phyloP scores from a whole-genome alignment of 2,329 filamentous ascomycete species.

The Apiospora hydei region DNA sequence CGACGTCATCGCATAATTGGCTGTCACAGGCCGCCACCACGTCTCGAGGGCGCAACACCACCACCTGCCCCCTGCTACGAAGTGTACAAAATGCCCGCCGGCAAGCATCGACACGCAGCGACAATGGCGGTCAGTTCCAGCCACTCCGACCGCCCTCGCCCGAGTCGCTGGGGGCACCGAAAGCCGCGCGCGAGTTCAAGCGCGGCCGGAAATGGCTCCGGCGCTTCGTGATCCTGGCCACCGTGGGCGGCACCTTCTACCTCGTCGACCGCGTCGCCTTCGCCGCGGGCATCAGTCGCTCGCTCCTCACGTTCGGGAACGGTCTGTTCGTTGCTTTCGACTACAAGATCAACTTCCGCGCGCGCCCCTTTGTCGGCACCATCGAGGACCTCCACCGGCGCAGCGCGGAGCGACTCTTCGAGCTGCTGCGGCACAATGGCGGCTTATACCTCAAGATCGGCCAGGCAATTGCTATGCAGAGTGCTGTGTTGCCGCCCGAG shows the following conservation, averaged over 20 bases:
- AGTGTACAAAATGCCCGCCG: slow-evolving; percentile 30
- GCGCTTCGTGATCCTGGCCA: slow-evolving; percentile 69
- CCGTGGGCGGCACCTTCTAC: slow-evolving; percentile 68
- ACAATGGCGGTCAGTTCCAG: slow-evolving; percentile 56
- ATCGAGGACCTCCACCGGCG: slow-evolving; percentile 82
- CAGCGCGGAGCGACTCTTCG: slow-evolving; percentile 83
- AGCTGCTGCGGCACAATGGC: slow-evolving; percentile 84
- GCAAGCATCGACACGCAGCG: slow-evolving; percentile 35
- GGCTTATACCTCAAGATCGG: slow-evolving; percentile 97
- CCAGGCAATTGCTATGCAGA: slow-evolving; percentile 98
- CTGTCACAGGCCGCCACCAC: slow-evolving; percentile 2
- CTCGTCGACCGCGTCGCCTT: slow-evolving; percentile 77
- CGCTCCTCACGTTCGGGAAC: slow-evolving; percentile 79
- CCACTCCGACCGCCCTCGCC: slow-evolving; percentile 80
- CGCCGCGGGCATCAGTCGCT: slow-evolving; percentile 80
- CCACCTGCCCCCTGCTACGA: slow-evolving; percentile 28
- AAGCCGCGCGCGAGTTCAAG: slow-evolving; percentile 73
- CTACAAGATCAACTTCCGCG: slow-evolving; percentile 96
- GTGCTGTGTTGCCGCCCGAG: slow-evolving; percentile 88
- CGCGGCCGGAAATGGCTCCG: slow-evolving; percentile 79
- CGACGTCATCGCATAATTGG: slow-evolving; percentile 25
- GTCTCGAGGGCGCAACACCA: slow-evolving; percentile 26
- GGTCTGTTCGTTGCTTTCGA: slow-evolving; percentile 85
- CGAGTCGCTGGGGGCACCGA: slow-evolving; percentile 76
- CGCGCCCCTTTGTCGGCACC: slow-evolving; percentile 76